Conservation (phyloP, 805 yeast genomes). For the Spencermartinsiella europaea region DNA sequence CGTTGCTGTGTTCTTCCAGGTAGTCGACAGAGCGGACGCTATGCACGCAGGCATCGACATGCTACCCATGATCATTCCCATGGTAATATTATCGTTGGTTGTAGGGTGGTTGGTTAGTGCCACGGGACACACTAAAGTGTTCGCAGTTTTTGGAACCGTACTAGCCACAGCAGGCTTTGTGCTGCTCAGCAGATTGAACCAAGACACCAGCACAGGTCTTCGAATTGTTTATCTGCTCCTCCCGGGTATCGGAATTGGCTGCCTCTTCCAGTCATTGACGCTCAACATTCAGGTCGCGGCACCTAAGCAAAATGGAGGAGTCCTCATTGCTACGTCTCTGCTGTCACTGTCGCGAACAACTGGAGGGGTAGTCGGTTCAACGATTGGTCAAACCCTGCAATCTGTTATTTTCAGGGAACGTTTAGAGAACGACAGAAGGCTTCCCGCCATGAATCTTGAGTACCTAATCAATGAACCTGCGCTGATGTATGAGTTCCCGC, state of each 20-base stretch:
- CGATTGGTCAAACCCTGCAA: conserved; percentile 39
- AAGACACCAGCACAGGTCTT: conserved; percentile 32
- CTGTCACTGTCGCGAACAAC: conserved; percentile 40
- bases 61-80: conserved; percentile 40
- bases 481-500: conserved; percentile 11
- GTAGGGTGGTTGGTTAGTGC: conserved; percentile 43
- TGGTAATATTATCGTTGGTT: conserved; percentile 38
- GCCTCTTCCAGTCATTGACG: conserved; percentile 41
- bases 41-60: conserved; percentile 39
- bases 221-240: conserved; percentile 44
- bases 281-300: conserved; percentile 45
- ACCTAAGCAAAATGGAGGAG: conserved; percentile 46
- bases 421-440: conserved; percentile 1
- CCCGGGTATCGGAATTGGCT: conserved; percentile 44
- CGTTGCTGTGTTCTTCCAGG: conserved; percentile 45
- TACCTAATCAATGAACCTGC: conserved; percentile 17
- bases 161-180: conserved; percentile 43
- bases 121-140: conserved; percentile 42
- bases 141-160: conserved; percentile 33
- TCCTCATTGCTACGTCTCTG: conserved; percentile 44
- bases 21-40: conserved; percentile 37
- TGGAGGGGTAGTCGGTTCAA: conserved; percentile 42
- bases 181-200: conserved; percentile 35
- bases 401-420: conserved; percentile 27
- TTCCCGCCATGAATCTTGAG: not conserved